A percentile compares a stretch with the other conserved stretches of the same genome.
phyloP scores from a whole-genome alignment of 805 yeast genomes.

The Schwanniomyces vanrijiae region DNA sequence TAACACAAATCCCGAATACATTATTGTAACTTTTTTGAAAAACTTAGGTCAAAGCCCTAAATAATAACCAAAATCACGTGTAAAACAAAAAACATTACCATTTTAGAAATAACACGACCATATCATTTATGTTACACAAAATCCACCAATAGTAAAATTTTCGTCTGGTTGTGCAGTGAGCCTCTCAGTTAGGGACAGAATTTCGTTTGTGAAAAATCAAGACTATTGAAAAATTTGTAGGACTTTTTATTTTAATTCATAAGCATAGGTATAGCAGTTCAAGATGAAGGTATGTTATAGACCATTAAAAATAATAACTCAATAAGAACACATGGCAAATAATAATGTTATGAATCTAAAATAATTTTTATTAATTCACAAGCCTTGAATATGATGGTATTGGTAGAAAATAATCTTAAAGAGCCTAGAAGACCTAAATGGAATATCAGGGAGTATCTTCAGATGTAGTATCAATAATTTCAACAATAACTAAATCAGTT shows the following conservation, averaged over 20 bases:
- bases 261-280: conserved; percentile 34
- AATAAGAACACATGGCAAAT: background rate
- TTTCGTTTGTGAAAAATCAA: conserved; percentile 6
- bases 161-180: background rate
- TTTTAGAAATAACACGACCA: background rate
- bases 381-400: background rate
- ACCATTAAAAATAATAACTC: background rate
- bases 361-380: background rate
- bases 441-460: background rate
- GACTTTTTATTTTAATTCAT: conserved; percentile 5
- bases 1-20: too few species aligned
- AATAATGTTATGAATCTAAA: background rate
- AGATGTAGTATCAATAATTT: background rate
- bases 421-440: background rate
- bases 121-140: background rate
- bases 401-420: background rate
- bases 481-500: background rate
- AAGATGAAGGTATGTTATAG: conserved; percentile 45
- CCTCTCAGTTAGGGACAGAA: conserved; percentile 1
- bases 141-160: background rate
- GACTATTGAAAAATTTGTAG: conserved; percentile 10
- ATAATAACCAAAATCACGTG: background rate
- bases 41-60: background rate
- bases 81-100: background rate
- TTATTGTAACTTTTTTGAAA: too few species aligned